Base-by-base conservation (phyloP, 2,329 filamentous ascomycete species). In the Beauveria caledonica region DNA sequence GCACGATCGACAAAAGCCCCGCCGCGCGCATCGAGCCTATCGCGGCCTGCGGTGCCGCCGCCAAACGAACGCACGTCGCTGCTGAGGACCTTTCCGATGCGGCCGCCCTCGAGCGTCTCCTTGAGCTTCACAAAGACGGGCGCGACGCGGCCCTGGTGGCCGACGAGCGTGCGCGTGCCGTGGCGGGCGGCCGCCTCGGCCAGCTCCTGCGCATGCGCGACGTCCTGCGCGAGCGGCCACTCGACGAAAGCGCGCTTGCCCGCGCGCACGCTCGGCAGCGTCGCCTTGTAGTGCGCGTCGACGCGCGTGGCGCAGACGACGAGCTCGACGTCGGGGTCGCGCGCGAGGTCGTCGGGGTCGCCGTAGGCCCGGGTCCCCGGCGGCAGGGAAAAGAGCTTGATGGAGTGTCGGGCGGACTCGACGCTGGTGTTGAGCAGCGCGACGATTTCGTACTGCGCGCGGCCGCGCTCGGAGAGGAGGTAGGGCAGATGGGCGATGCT, bases 401-500 rank as follows among this genome's bases (percentile, higher is more conserved):
- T 79, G 17, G 80, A 77, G 0, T 68, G 71, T 8, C 71, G 65
- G 0, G 80, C 80, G 0, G 79, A 74, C 1, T 74, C 69, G 1
- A 76, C 66, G 50, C 73, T 77, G 21, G 77, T 80, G 71, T 84
- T 84, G 62, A 77, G 75, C 0, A 85, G 71, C 0, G 80, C 82
- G 1, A 79, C 76, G 50, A 85, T 79, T 27, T 74, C 61, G 63
- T 77, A 84, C 13, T 76, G 71, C 2, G 72, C 63, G 17, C 72
- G 73, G 8, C 77, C 76, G 3, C 68, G 71, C 0, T 76, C 69
- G 0, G 80, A 80, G 3, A 87, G 78, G 3, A 87, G 78, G 67
- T 86, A 86, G 0, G 85, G 82, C 0, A 87, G 76, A 65, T 87
- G 85, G 2, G 79, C 82, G 27, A 67, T 65, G 36, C 72, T 74